Conservation (phyloP, 305 asterid genomes). For the Fraxinus sp. region DNA sequence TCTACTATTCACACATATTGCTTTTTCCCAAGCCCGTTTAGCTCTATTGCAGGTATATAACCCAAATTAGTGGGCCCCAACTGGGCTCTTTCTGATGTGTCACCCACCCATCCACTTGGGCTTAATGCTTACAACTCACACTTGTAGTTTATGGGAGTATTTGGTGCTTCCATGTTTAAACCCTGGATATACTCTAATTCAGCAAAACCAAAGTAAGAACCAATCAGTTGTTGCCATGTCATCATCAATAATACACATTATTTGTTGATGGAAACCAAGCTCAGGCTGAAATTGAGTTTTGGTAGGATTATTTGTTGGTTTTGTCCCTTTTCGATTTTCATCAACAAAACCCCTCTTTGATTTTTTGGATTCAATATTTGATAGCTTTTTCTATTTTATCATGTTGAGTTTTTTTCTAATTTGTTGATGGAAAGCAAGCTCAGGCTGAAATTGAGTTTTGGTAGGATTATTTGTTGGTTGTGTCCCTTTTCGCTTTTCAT, state of each 20-base stretch:
- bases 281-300: too few species aligned
- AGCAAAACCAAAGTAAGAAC: slow-evolving; percentile 4
- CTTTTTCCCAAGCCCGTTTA: background rate
- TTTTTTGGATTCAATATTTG: too few species aligned
- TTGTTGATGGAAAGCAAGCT: too few species aligned
- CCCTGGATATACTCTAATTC: slow-evolving; percentile 29
- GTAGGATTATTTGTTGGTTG: too few species aligned
- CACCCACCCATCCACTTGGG: slow-evolving; percentile 57
- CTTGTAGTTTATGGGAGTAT: slow-evolving; percentile 37
- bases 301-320: too few species aligned
- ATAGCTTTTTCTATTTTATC: too few species aligned
- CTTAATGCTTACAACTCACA: slow-evolving; percentile 64
- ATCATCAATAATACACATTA: background rate
- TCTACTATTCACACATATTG: slow-evolving; percentile 14
- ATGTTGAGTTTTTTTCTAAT: too few species aligned
- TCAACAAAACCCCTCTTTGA: too few species aligned
- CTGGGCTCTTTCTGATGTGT: slow-evolving; percentile 51
- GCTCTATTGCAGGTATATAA: slow-evolving; percentile 12
- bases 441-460: too few species aligned
- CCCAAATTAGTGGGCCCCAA: slow-evolving; percentile 35
- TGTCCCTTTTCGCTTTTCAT: too few species aligned
- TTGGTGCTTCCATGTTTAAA: slow-evolving; percentile 34
- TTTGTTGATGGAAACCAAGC: too few species aligned
- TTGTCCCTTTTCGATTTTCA: too few species aligned
- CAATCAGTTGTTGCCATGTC: background rate